phyloP scores from a whole-genome alignment of 2,329 filamentous ascomycete genomes.

The Aspergillus uvarum region DNA sequence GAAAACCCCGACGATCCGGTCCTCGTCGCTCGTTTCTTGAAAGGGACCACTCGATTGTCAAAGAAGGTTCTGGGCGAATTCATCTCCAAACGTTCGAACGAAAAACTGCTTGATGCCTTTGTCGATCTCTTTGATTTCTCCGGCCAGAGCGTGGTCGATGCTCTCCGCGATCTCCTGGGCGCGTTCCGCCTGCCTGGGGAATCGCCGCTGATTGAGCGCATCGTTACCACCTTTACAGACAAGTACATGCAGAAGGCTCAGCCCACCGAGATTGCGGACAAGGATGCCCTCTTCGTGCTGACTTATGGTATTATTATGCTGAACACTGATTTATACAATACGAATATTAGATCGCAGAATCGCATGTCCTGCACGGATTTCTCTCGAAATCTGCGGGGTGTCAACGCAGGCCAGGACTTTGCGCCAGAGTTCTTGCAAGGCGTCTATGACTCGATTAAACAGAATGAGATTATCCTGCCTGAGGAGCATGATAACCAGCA shows the following conservation, averaged over 20 bases:
- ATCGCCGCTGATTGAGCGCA: conserved; percentile 86
- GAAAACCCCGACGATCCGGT: conserved; percentile 69
- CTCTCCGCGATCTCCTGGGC: conserved; percentile 80
- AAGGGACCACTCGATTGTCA: conserved; percentile 81
- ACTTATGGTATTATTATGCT: conserved; percentile 97
- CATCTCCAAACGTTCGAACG: conserved; percentile 86
- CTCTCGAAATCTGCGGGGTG: conserved; percentile 81
- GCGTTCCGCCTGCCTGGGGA: conserved; percentile 93
- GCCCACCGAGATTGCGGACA: conserved; percentile 74
- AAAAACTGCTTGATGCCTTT: conserved; percentile 79
- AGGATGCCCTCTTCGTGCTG: conserved; percentile 84
- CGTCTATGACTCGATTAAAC: conserved; percentile 88
- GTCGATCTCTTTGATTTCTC: conserved; percentile 85
- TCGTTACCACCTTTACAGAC: conserved; percentile 82
- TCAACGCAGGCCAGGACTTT: conserved; percentile 85
- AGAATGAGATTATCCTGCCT: conserved; percentile 91
- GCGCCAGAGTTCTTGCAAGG: conserved; percentile 75
- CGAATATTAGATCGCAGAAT: conserved; percentile 71
- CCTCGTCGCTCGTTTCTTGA: conserved; percentile 82
- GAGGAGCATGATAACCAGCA: conserved; percentile 97
- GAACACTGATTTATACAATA: conserved; percentile 96
- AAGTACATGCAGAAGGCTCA: conserved; percentile 73
- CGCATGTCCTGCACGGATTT: conserved; percentile 87
- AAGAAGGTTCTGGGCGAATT: conserved; percentile 92
- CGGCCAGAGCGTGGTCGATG: conserved; percentile 85